Conservation (phyloP, 1,284 basidiomycete genomes). For the Flammula alnicola region DNA sequence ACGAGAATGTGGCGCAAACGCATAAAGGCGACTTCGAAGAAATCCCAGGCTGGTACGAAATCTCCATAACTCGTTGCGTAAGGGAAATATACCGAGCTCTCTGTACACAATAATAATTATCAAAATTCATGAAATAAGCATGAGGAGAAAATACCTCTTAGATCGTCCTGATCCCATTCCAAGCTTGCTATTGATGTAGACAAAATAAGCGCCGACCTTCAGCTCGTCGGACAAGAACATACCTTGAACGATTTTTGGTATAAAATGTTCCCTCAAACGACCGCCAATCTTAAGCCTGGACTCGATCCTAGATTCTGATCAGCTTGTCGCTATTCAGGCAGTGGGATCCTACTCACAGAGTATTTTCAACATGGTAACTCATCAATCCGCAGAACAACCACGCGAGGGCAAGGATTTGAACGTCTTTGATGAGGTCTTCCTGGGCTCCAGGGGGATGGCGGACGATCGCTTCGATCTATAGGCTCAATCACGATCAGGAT, state of each 20-base stretch:
- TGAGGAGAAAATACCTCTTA: conserved; percentile 19
- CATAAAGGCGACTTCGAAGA: conserved; percentile 29
- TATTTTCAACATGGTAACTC: conserved; percentile 3
- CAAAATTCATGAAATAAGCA: background rate
- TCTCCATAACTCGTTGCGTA: conserved; percentile 32
- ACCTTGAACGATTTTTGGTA: conserved; percentile 44
- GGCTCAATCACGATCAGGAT: too few species aligned
- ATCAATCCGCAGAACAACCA: conserved; percentile 17
- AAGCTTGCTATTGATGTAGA: conserved; percentile 23
- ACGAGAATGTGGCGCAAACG: conserved; percentile 31
- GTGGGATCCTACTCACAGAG: conserved; percentile 7
- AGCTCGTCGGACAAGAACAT: background rate
- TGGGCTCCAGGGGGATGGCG: background rate
- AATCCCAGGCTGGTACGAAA: conserved; percentile 39
- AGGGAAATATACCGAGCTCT: conserved; percentile 20
- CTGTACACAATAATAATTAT: background rate
- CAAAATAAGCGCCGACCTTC: background rate
- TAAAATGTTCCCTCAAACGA: conserved; percentile 39
- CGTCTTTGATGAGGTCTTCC: background rate
- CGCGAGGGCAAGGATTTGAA: conserved; percentile 5
- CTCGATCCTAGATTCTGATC: too few species aligned
- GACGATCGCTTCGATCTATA: conserved; percentile 1
- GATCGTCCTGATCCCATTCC: conserved; percentile 21
- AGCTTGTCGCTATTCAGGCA: background rate
- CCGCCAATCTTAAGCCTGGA: conserved; percentile 30